Evolutionary conservation across 495 filamentous ascomycete genomes (phyloP).

Genomic region (Aspergillus saccharolyticus): DNA sequence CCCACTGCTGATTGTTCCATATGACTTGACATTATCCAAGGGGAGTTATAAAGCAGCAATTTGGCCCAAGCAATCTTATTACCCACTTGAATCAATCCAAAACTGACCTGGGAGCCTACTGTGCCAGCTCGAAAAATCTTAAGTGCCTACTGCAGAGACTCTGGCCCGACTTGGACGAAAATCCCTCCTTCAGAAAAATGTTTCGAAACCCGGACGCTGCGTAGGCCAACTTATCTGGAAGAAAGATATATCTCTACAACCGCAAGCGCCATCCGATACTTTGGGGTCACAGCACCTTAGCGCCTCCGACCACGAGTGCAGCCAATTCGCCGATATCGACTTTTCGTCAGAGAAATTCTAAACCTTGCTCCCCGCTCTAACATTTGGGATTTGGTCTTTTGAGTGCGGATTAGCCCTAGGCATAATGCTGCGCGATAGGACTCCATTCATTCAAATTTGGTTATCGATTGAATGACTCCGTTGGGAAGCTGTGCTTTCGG

Average conservation of each 20-base stretch:
- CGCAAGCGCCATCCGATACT: background rate
- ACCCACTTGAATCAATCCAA: conserved; percentile 60
- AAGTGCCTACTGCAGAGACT: conserved; percentile 53
- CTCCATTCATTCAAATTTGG: background rate
- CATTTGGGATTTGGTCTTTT: conserved; percentile 41
- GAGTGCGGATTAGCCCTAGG: conserved; percentile 4
- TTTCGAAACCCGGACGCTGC: conserved; percentile 2
- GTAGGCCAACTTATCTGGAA: too few relatives aligned
- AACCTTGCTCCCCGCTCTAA: conserved; percentile 39
- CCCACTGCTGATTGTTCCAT: conserved; percentile 62
- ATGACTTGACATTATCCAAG: conserved; percentile 60
- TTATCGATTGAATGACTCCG: too few relatives aligned
- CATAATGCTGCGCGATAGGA: conserved; percentile 3
- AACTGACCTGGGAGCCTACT: conserved; percentile 54
- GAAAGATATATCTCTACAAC: background rate
- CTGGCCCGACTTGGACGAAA: conserved; percentile 52
- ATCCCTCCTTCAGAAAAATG: conserved; percentile 31
- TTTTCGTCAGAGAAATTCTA: conserved; percentile 37
- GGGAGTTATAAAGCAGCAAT: conserved; percentile 66
- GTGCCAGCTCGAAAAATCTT: conserved; percentile 51
- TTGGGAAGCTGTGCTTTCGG: background rate
- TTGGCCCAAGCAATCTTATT: conserved; percentile 59
- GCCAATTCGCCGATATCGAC: conserved; percentile 36
- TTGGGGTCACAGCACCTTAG: conserved; percentile 7
- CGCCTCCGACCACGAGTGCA: conserved; percentile 6